phyloP scores from a whole-genome alignment of 225 moss, liverwort and hornwort species.

The Climacium dendroides region DNA sequence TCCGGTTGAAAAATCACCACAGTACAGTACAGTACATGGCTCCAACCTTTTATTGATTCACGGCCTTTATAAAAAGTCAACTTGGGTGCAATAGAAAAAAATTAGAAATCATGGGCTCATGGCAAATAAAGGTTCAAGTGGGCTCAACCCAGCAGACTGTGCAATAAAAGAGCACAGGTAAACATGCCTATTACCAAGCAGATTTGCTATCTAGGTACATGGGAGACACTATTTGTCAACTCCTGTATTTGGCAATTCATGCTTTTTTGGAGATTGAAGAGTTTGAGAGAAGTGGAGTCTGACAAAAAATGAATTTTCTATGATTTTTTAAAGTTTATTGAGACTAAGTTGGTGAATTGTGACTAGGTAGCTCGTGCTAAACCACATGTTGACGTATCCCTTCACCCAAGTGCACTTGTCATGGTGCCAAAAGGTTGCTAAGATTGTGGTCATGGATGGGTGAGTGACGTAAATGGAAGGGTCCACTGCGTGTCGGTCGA shows the following conservation, averaged over 20 bases:
- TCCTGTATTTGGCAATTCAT: too few species aligned
- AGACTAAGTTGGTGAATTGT: neutral
- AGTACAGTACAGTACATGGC: neutral
- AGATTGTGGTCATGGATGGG: neutral
- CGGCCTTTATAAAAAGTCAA: neutral
- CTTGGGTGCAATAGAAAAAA: neutral
- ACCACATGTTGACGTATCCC: neutral
- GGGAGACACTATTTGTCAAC: neutral
- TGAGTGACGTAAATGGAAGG: neutral
- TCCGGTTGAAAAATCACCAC: neutral
- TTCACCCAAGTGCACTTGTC: neutral
- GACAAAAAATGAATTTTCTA: neutral
- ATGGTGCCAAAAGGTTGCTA: neutral
- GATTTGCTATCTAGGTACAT: neutral
- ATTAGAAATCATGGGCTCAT: neutral
- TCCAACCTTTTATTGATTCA: neutral
- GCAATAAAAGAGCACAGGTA: neutral
- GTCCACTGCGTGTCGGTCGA: neutral
- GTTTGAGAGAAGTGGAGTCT: neutral
- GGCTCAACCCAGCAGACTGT: neutral
- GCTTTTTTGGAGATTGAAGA: neutral
- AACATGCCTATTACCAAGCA: neutral
- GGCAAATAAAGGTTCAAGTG: neutral
- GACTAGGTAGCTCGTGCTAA: neutral
- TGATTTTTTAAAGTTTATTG: neutral